phyloP scores from a whole-genome alignment of 2,329 filamentous ascomycete genomes.

The Catunica adiposa region DNA sequence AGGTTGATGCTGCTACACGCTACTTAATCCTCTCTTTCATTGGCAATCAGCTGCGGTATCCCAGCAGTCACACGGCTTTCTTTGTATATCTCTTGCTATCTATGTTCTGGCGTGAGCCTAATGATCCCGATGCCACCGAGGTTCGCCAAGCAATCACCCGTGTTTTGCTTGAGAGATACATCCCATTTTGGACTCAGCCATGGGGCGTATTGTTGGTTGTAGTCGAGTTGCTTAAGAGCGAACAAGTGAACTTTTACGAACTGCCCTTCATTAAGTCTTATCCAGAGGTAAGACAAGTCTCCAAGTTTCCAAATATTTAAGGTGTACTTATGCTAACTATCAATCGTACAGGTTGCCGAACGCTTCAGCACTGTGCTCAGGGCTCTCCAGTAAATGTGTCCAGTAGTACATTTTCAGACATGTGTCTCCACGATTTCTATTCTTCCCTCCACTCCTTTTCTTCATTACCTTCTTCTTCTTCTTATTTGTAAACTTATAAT shows the following conservation, averaged over 20 bases:
- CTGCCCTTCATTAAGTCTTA: constrained; percentile 79
- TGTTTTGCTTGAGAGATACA: constrained; percentile 70
- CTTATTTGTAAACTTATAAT: background rate
- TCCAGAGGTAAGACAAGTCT: constrained; percentile 50
- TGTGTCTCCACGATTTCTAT: background rate
- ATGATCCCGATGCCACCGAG: constrained; percentile 58
- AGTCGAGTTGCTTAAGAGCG: constrained; percentile 76
- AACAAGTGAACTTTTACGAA: constrained; percentile 80
- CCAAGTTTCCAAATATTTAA: background rate
- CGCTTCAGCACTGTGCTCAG: constrained; percentile 21
- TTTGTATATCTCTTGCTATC: constrained; percentile 76
- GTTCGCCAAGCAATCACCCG: constrained; percentile 84
- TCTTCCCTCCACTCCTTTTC: background rate
- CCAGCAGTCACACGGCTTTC: constrained; percentile 79
- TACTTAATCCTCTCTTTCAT: constrained; percentile 76
- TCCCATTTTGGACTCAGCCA: constrained; percentile 81
- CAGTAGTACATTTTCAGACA: background rate
- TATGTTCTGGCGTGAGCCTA: constrained; percentile 62
- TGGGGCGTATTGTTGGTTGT: constrained; percentile 87
- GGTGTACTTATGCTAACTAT: background rate
- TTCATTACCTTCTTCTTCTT: background rate
- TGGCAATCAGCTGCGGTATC: constrained; percentile 80
- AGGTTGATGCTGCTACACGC: constrained; percentile 58
- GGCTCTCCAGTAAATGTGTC: background rate
- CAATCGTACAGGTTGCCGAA: constrained; percentile 19